Conservation (phyloP, 768 basidiomycete species). For the Solioccasus polychromus region DNA sequence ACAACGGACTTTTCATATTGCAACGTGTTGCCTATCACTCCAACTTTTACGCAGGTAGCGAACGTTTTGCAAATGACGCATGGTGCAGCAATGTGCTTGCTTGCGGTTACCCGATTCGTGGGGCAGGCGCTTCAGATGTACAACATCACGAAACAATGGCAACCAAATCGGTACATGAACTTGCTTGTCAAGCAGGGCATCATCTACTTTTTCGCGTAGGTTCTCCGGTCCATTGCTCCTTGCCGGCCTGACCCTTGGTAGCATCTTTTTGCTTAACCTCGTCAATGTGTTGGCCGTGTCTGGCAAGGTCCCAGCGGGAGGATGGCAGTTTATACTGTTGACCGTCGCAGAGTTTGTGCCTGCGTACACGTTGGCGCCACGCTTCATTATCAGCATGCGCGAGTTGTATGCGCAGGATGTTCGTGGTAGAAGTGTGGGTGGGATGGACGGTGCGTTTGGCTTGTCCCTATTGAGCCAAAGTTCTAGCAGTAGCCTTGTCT, state of each 20-base stretch:
- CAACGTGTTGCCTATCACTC: not conserved
- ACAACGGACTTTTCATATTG: too few relatives aligned
- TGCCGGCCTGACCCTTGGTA: not conserved
- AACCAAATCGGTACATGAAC: constrained; percentile 7
- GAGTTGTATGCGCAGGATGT: not conserved
- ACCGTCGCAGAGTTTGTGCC: not conserved
- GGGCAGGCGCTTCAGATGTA: constrained; percentile 3
- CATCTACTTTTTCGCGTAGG: constrained; percentile 10
- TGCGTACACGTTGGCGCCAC: not conserved
- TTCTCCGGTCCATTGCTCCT: not conserved
- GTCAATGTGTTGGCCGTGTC: not conserved
- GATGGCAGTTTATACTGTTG: not conserved
- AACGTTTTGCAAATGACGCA: not conserved
- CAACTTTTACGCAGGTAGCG: not conserved
- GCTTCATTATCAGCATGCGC: not conserved
- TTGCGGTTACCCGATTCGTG: not conserved
- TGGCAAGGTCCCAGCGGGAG: not conserved
- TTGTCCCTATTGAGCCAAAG: not conserved
- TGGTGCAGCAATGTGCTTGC: not conserved
- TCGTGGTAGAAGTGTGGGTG: not conserved
- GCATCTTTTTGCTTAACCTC: not conserved
- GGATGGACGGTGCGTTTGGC: not conserved
- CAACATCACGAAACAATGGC: constrained; percentile 1
- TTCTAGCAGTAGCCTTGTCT: not conserved
- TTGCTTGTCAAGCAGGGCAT: constrained; percentile 6